phyloP scores from a whole-genome alignment of 2,329 filamentous ascomycete genomes.

The Cytospora schulzeri region DNA sequence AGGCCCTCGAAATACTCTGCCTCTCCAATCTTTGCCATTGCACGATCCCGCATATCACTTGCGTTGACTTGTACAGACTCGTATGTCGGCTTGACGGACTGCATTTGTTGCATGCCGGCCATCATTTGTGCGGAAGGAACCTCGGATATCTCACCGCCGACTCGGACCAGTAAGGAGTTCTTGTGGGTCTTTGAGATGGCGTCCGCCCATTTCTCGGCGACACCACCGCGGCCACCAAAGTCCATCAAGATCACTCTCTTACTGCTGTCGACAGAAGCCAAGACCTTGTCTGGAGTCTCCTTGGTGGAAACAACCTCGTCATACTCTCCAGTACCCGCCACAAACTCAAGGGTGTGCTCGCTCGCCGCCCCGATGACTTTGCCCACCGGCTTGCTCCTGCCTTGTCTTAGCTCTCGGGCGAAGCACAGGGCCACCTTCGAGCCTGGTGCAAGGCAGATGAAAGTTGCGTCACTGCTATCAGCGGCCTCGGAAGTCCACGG shows the following conservation, averaged over 20 bases:
- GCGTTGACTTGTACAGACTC: conserved; percentile 14
- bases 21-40: conserved; percentile 12
- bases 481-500: background rate
- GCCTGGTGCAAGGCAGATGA: conserved; percentile 11
- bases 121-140: background rate
- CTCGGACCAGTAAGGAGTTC: background rate
- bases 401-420: conserved; percentile 9
- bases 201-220: conserved; percentile 3
- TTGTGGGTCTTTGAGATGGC: conserved; percentile 1
- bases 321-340: conserved; percentile 5
- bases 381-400: conserved; percentile 4
- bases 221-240: conserved; percentile 10
- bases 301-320: conserved; percentile 14
- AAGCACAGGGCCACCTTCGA: conserved; percentile 7
- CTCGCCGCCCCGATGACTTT: conserved; percentile 17
- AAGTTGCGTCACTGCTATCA: background rate
- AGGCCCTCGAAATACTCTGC: conserved; percentile 1
- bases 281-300: background rate
- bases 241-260: conserved; percentile 6
- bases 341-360: background rate
- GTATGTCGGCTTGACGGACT: conserved; percentile 2
- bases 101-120: background rate
- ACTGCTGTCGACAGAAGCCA: background rate
- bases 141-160: conserved; percentile 2
- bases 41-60: conserved; percentile 9